These are phyloP conservation scores for Quercus aquifolioides DNA, from an alignment of 306 rosid genomes.

Conservation along the genomic window DNA sequence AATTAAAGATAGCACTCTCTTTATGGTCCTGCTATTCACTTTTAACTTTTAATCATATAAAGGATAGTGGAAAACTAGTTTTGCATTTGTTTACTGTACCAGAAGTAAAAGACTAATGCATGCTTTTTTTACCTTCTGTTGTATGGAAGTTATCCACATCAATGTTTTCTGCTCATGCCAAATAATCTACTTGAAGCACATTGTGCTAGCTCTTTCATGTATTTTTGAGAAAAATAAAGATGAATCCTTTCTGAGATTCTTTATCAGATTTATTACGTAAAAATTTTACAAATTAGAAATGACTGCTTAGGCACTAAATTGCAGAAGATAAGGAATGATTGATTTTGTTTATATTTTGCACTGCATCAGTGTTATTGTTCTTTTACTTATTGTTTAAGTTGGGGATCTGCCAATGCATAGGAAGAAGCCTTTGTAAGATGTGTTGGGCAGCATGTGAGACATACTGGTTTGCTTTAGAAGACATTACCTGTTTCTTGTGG, in stretches of 20 bases:
- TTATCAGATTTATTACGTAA: not conserved
- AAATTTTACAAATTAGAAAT: not conserved
- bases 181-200: not conserved
- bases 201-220: not conserved
- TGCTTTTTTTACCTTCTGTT: too few relatives aligned
- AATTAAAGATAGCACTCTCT: too few relatives aligned
- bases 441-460: constrained; percentile 47
- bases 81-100: too few relatives aligned
- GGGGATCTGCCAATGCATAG: constrained; percentile 57
- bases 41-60: too few relatives aligned
- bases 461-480: constrained; percentile 39
- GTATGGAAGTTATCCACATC: too few relatives aligned
- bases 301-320: not conserved
- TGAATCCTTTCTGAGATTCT: not conserved
- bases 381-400: constrained; percentile 39
- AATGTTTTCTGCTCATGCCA: too few relatives aligned
- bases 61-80: too few relatives aligned
- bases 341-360: not conserved
- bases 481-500: constrained; percentile 38
- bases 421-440: constrained; percentile 43
- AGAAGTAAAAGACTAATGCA: too few relatives aligned
- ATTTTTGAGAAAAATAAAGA: not conserved
- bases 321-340: not conserved
- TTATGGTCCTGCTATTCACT: too few relatives aligned
- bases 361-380: constrained; percentile 38